Conservation (phyloP, 345 rosid genomes). For the Lepidium africanum region DNA sequence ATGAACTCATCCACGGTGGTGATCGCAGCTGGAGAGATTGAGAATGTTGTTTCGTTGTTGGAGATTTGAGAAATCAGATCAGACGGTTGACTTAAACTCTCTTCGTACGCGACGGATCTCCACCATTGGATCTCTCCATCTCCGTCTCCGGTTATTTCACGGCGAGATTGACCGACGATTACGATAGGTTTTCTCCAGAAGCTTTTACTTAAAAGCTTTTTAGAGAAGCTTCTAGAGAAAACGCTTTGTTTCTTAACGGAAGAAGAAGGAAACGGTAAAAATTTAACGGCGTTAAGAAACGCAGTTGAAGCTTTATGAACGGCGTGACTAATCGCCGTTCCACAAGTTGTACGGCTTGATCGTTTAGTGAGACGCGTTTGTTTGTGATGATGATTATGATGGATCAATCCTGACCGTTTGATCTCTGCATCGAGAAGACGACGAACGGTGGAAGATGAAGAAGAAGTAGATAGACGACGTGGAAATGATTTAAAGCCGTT, state of each 20-base stretch:
- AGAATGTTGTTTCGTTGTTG: slow-evolving; percentile 1
- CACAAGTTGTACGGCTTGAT: slow-evolving; percentile 30
- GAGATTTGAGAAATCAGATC: slow-evolving; percentile 15
- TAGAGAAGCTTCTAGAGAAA: slow-evolving; percentile 44
- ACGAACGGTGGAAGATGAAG: slow-evolving; percentile 48
- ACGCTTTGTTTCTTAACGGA: slow-evolving; percentile 25
- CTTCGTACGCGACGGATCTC: slow-evolving; percentile 38
- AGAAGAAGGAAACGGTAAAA: slow-evolving; percentile 44
- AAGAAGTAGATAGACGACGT: slow-evolving; percentile 43
- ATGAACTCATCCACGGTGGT: neutral
- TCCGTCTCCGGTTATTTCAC: neutral
- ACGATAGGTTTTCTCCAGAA: slow-evolving; percentile 42
- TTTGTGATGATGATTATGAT: neutral
- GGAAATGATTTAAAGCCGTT: slow-evolving; percentile 83
- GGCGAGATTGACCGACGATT: neutral
- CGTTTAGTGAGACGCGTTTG: slow-evolving; percentile 23
- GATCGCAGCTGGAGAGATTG: neutral
- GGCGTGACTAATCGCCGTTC: slow-evolving; percentile 37
- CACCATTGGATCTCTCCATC: slow-evolving; percentile 36
- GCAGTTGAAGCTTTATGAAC: slow-evolving; percentile 56
- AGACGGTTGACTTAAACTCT: slow-evolving; percentile 29
- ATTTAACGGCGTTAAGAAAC: slow-evolving; percentile 55
- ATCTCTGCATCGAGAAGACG: slow-evolving; percentile 63
- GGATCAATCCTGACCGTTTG: slow-evolving; percentile 29
- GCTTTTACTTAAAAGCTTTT: slow-evolving; percentile 38